Base-by-base conservation (phyloP, 139 green algal species). In the Pseudopediastrum boryanum region DNA sequence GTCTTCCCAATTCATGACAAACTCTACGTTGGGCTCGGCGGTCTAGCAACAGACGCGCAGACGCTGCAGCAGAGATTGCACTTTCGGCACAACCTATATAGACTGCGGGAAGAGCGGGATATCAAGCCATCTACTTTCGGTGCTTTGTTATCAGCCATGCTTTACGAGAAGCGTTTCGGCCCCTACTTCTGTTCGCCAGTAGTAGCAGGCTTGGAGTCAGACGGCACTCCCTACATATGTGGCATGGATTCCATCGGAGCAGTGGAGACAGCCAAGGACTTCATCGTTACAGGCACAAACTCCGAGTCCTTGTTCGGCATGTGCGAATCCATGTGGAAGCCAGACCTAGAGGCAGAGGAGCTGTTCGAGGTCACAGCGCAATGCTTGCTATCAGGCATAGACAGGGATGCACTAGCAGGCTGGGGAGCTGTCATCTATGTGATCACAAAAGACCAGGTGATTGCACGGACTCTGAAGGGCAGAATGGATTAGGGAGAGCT, bases 31-130 rank as follows among this genome's bases (percentile, higher is more conserved):
- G 97, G 96, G 0, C 85, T 99, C 13, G 92, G 93, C 25, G 96
- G 96, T 0, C 85, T 99, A 3, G 91, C 77, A 19, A 98, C 96
- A n/a, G 96, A 99, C 75, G 86, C 93, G 8, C 89, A 95, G 69
- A 99, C 96, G 0, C 71, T 99, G 83, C 69, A 85, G 59, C 83
- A 97, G 52, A 87, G 89, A 27, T 93, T 99, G 33, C 51, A 83
- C 13, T 99, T 99, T 86, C 90, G 87, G 69, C 94, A 99, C 89
- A 99, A 99, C 71, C 68, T 99, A 71, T 99, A 99, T 89, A 95
- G 97, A 71, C 85, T 99, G 35, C 77, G 96, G 12, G 97, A 99
- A 85, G 96, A 99, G 85, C 90, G 97, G 1, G 86, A 97, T 71
- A 99, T 99, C 88, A 93, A 91, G 84, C 96, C 96, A 29, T 87